Evolutionary conservation across 495 filamentous ascomycete genomes (phyloP).

Genomic region (Pyrenula aspistea): DNA sequence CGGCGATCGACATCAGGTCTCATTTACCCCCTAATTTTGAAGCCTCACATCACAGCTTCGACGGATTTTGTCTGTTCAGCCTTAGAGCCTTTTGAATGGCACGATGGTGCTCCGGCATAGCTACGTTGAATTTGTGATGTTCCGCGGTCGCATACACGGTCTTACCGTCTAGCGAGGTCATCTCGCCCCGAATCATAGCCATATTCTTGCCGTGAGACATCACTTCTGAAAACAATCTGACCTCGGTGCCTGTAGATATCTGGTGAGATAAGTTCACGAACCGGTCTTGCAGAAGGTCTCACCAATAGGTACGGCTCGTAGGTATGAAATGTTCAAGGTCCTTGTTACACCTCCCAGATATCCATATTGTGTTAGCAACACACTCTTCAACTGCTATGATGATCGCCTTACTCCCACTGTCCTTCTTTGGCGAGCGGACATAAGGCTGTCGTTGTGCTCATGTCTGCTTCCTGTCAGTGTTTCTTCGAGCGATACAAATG

Average conservation of each 20-base stretch:
- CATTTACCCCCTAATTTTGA: no score
- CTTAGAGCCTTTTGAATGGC: slow-evolving; percentile 1
- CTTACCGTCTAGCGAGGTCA: slow-evolving; percentile 25
- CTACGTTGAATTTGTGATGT: slow-evolving; percentile 32
- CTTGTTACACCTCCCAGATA: slow-evolving; percentile 32
- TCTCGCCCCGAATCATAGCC: slow-evolving; percentile 28
- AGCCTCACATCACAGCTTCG: not conserved
- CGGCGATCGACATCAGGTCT: no score
- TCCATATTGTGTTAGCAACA: slow-evolving; percentile 5
- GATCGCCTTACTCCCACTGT: slow-evolving; percentile 26
- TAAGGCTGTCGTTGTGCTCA: slow-evolving; percentile 29
- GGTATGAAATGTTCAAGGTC: slow-evolving; percentile 24
- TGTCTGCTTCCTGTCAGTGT: slow-evolving; percentile 13
- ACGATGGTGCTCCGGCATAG: slow-evolving; percentile 17
- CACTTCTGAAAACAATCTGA: slow-evolving; percentile 20
- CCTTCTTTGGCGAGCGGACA: slow-evolving; percentile 24
- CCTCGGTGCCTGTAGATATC: slow-evolving; percentile 15
- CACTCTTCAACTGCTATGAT: not conserved
- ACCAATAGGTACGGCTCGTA: slow-evolving; percentile 20
- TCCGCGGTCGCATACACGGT: slow-evolving; percentile 24
- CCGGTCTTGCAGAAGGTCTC: no score
- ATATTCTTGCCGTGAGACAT: slow-evolving; percentile 25
- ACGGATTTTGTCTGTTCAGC: not conserved
- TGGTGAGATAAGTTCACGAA: no score
- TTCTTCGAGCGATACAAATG: not conserved